phyloP scores from a whole-genome alignment of 2,329 filamentous ascomycete genomes.

The Lasiodiplodia gonubiensis region DNA sequence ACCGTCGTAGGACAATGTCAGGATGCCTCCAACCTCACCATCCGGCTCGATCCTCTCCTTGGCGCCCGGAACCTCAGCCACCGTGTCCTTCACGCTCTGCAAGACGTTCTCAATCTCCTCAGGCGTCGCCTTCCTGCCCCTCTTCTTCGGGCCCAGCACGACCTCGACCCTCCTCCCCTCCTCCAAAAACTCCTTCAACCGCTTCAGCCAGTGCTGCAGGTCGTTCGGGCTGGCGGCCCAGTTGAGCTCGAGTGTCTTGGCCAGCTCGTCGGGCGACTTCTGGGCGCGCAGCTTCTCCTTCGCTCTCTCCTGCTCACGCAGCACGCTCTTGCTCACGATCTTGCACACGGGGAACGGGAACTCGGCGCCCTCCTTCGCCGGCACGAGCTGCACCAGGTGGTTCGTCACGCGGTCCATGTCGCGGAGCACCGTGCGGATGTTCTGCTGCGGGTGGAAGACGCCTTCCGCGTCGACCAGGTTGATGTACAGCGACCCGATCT shows the following conservation, averaged over 20 bases:
- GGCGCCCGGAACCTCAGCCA: conserved; percentile 45
- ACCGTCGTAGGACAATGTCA: conserved; percentile 43
- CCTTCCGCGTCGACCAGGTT: conserved; percentile 51
- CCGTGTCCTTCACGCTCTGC: conserved; percentile 53
- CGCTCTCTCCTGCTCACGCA: conserved; percentile 54
- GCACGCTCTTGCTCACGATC: conserved; percentile 65
- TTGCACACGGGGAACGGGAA: conserved; percentile 71
- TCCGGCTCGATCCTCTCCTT: conserved; percentile 37
- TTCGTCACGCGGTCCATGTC: conserved; percentile 57
- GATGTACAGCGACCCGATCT: conserved; percentile 54
- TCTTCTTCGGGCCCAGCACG: conserved; percentile 70
- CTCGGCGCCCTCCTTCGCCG: conserved; percentile 34
- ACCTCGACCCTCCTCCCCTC: conserved; percentile 81
- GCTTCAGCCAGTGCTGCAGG: conserved; percentile 71
- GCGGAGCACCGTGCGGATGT: conserved; percentile 47
- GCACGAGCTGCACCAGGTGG: conserved; percentile 57
- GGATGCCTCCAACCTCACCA: conserved; percentile 39
- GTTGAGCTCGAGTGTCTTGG: conserved; percentile 85
- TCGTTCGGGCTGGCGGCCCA: conserved; percentile 85
- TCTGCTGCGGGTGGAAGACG: conserved; percentile 42
- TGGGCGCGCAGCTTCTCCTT: conserved; percentile 49
- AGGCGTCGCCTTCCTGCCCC: conserved; percentile 62
- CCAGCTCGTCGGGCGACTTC: conserved; percentile 36
- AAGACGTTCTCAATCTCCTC: conserved; percentile 67
- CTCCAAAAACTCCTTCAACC: conserved; percentile 70